Evolutionary conservation across 2,329 filamentous ascomycete genomes (phyloP), one percentile per base, ranked within the genome.

Genomic region (Ophiosphaerella narmari): DNA sequence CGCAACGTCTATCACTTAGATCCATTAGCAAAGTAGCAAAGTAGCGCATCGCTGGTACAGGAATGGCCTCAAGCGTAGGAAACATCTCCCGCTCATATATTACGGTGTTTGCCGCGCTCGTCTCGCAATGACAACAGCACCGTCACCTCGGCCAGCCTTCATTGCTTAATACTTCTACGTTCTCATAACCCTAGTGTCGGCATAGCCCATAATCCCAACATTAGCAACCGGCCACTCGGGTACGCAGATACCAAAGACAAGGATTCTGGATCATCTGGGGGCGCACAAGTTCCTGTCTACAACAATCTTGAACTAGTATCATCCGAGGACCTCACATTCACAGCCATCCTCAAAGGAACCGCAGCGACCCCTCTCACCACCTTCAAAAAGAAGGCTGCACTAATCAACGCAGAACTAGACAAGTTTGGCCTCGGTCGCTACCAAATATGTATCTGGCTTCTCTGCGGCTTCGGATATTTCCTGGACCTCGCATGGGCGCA

Each of bases 371-470:
- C 63, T 3, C 54, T 66, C 29, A 66, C 52, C 29, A 63, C 59
- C 2, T 66, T 66, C 12, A 63, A 68, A 40, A 66, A 68, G 46
- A 68, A 68, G 34, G 65, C 65, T n/a, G 63, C 65, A 4, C 62
- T 66, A 8, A 60, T 66, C 53, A 68, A 68, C 41, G 58, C 57
- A n/a, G 63, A 68, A 32, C 33, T 68, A 2, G 65, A 68, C 47
- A 65, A 64, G n/a, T 66, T 68, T 23, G 65, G 65, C 8, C 54
- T 68, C 40, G 63, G 65, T 12, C 56, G 40, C 34, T 68, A 68
- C 31, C 65, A 68, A 26, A 59, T 66, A 54, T 68, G 65, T 42
- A 66, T 68, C 43, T 68, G 65, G 65, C 65, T 68, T 29, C 62
- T 68, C 8, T 68, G 65, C 41, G 65, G 65, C 12, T 68, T 68